Evolutionary conservation across 192 early-diverging fungal species (phyloP), one percentile per base, ranked within the genome.

Genomic region (Backusella liffmaniae): DNA sequence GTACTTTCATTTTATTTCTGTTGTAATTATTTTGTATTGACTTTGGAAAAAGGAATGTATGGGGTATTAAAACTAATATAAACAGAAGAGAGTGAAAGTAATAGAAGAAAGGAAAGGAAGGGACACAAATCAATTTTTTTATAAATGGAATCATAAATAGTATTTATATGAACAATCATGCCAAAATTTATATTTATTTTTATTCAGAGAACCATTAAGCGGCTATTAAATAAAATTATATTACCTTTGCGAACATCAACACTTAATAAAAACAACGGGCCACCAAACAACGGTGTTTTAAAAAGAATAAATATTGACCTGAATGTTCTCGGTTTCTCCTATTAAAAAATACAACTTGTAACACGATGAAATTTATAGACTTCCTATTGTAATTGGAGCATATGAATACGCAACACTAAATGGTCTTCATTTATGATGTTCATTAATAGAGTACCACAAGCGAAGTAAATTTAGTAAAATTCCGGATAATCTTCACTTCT

Each of bases 1-100:
- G 51, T 8, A 73, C 34, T 49, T 73, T 73, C 72, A 73, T 73
- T 32, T n/a, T 73, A 23, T 29, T 26, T 62, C 46, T 49, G 18
- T n/a, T 18, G 16, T 49, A n/a, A 49, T 49, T 49, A 6, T 6
- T 49, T 49, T 49, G 46, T n/a, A 16, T 62, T 29, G 56, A 4
- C 1, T 13, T 13, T 62, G 9, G 9, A 2, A 12, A 29, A 62
- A 26, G 56, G 21, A 62, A 29, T 62, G 56, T 62, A 29, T 29
- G 3, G 56, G 12, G 56, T 62, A 62, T 29, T n/a, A 53, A 6
- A 8, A 53, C 16, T n/a, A n/a, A n/a, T n/a, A 53, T 6, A 32
- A n/a, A n/a, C 18, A 16, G 10, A 10, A 29, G 23, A 29, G 56
- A 62, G 56, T 23, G n/a, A 10, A 23, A 56, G n/a, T 23, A 10